phyloP scores from a whole-genome alignment of 1,284 basidiomycete genomes.

The Erythrobasidium hasegawianum region DNA sequence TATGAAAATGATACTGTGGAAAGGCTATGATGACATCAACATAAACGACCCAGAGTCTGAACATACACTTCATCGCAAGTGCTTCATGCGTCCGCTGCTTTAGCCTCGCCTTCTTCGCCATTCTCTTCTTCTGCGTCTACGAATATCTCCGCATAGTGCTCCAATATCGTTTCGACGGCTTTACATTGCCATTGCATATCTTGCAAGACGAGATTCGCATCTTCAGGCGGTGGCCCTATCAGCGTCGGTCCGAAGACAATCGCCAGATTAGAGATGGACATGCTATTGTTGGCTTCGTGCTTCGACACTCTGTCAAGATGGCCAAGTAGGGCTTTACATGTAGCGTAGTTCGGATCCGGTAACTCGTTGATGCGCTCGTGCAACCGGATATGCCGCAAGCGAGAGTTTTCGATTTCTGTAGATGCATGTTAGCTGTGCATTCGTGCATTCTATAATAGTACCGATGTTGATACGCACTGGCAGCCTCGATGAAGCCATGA shows the following conservation, averaged over 20 bases:
- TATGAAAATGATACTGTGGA: no score
- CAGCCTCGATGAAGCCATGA: conserved; percentile 88
- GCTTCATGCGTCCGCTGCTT: no score
- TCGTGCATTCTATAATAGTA: no score
- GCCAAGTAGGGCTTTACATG: conserved; percentile 90
- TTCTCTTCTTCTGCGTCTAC: conserved; percentile 56
- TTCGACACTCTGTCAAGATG: conserved; percentile 83
- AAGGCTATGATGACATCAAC: no score
- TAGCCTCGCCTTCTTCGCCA: not conserved
- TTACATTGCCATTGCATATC: conserved; percentile 67
- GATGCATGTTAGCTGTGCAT: not conserved
- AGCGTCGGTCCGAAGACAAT: conserved; percentile 98
- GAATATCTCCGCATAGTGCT: conserved; percentile 81
- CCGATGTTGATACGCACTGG: no score
- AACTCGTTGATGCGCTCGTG: conserved; percentile 97
- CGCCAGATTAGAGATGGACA: conserved; percentile 88
- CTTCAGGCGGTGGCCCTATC: conserved; percentile 61
- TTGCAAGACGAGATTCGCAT: conserved; percentile 50
- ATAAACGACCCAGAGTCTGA: no score
- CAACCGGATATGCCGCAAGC: conserved; percentile 85
- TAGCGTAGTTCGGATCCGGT: conserved; percentile 96
- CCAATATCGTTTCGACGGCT: conserved; percentile 81
- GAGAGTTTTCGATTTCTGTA: conserved; percentile 87
- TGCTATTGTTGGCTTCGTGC: conserved; percentile 71
- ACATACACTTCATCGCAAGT: no score